Percentiles rank a stretch among this genome's conserved stretches.
These are phyloP conservation scores for Angomonas deanei DNA, from an alignment of 208 protist genomes.

Conservation along the genomic window DNA sequence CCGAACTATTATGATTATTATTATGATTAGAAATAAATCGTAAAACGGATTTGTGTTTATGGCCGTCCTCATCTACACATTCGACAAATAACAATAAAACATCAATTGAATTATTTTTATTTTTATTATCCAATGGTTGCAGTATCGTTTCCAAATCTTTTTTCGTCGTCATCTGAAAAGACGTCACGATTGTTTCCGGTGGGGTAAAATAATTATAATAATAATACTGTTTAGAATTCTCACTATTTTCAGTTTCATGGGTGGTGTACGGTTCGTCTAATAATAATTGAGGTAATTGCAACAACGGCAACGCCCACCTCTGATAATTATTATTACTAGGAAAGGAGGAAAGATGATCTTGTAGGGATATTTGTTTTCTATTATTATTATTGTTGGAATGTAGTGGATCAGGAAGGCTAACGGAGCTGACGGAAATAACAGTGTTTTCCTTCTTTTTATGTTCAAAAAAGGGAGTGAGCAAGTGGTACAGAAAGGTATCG, in stretches of 20 bases:
- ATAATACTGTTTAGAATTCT: not conserved
- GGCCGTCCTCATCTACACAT: not conserved
- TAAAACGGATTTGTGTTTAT: not conserved
- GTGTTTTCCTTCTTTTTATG: not conserved
- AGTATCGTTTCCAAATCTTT: not conserved
- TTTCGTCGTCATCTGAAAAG: not conserved
- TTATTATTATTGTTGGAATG: not conserved
- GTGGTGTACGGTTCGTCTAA: not conserved
- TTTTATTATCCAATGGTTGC: not conserved
- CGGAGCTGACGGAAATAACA: not conserved
- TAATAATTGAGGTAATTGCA: not conserved
- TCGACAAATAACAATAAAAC: not conserved
- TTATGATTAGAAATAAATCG: not conserved
- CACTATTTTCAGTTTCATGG: not conserved
- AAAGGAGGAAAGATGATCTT: not conserved
- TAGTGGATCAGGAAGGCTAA: not conserved
- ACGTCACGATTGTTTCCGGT: slow-evolving; percentile 2
- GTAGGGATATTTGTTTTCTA: not conserved
- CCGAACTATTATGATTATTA: not conserved
- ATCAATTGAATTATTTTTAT: not conserved
- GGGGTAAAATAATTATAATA: slow-evolving; percentile 3
- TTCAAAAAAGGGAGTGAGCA: too few species aligned
- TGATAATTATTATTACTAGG: too few species aligned
- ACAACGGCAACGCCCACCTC: not conserved
- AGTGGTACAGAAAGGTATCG: too few species aligned